Evolutionary conservation across 345 rosid genomes (phyloP).

Genomic region (Populus nigra): DNA sequence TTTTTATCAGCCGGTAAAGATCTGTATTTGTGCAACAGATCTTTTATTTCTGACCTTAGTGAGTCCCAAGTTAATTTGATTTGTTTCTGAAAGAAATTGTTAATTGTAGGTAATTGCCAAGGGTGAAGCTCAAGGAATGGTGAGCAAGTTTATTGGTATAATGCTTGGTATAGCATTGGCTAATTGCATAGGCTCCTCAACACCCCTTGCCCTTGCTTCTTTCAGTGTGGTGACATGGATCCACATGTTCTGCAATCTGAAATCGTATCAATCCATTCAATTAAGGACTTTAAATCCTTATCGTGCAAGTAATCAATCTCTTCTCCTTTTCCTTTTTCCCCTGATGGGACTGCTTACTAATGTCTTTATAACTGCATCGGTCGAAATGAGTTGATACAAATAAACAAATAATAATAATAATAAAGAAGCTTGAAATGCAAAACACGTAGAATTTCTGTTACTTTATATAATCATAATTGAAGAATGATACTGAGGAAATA

Average conservation of each 20-base stretch:
- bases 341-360: neutral
- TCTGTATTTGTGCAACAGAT: neutral
- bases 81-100: conserved; percentile 12
- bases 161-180: conserved; percentile 80
- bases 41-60: neutral
- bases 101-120: conserved; percentile 80
- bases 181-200: conserved; percentile 69
- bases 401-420: neutral
- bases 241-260: conserved; percentile 95
- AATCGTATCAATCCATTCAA: conserved; percentile 89
- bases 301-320: conserved; percentile 75
- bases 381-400: neutral
- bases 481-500: neutral
- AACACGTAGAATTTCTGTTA: neutral
- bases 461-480: neutral
- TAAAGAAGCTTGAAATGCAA: neutral
- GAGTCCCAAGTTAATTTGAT: neutral
- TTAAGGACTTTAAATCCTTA: conserved; percentile 90
- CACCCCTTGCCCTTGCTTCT: conserved; percentile 70
- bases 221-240: conserved; percentile 76
- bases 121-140: conserved; percentile 99
- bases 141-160: conserved; percentile 85
- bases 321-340: conserved; percentile 1
- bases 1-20: neutral
- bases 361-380: neutral